phyloP scores from a whole-genome alignment of 192 early-diverging fungal species.

The Coemansia sp. region DNA sequence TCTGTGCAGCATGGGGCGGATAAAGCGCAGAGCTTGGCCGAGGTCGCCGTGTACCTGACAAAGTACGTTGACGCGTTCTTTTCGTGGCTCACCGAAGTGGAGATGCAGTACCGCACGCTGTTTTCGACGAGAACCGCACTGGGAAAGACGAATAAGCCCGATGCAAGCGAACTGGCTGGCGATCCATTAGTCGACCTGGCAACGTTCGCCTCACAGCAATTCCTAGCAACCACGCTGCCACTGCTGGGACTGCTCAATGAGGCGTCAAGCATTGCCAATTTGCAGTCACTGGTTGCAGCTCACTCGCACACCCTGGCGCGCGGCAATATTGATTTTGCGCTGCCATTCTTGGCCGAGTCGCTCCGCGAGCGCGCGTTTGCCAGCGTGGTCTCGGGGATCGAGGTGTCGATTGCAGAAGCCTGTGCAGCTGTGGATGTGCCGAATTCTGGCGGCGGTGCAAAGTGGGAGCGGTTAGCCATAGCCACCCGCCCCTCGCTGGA shows the following conservation, averaged over 20 bases:
- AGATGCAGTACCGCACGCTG: conserved; percentile 40
- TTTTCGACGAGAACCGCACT: conserved; percentile 6
- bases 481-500: conserved; percentile 30
- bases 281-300: conserved; percentile 21
- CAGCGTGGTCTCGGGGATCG: conserved; percentile 32
- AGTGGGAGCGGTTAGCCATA: conserved; percentile 38
- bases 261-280: conserved; percentile 24
- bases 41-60: conserved; percentile 27
- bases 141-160: background rate
- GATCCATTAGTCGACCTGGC: conserved; percentile 37
- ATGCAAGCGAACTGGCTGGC: background rate
- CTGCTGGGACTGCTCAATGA: conserved; percentile 25
- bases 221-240: conserved; percentile 16
- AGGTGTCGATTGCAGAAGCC: conserved; percentile 9
- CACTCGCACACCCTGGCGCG: conserved; percentile 23
- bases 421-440: conserved; percentile 8
- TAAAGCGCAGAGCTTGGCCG: conserved; percentile 8
- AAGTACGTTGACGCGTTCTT: conserved; percentile 35
- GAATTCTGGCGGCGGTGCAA: background rate
- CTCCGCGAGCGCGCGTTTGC: conserved; percentile 41
- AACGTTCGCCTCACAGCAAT: conserved; percentile 23
- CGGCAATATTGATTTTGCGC: conserved; percentile 25
- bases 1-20: conserved; percentile 3
- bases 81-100: conserved; percentile 38
- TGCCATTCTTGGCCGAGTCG: conserved; percentile 15